Percentiles rank a stretch among this genome's conserved stretches.
phyloP scores from a whole-genome alignment of 1,139 yeast species.

The Suhomyces ambrosiae region DNA sequence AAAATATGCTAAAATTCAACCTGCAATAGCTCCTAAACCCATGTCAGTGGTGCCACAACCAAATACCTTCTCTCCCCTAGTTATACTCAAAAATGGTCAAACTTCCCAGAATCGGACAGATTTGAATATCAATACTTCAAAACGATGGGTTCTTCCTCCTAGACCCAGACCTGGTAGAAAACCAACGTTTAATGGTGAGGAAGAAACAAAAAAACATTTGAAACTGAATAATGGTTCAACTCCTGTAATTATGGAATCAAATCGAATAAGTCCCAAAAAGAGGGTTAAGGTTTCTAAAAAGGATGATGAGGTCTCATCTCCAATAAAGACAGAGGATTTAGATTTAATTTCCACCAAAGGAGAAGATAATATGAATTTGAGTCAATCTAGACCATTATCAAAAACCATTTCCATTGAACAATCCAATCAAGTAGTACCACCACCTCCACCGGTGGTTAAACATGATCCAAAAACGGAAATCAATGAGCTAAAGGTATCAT shows the following conservation, averaged over 20 bases:
- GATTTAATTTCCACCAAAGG: background rate
- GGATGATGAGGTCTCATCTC: conserved; percentile 2
- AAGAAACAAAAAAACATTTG: conserved; percentile 12
- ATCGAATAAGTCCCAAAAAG: conserved; percentile 15
- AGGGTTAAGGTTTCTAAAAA: conserved; percentile 14
- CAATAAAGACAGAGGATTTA: conserved; percentile 10
- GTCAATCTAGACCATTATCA: background rate
- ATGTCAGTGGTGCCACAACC: conserved; percentile 34
- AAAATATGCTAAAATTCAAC: conserved; percentile 44
- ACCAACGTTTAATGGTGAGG: conserved; percentile 28
- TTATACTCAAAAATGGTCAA: conserved; percentile 15
- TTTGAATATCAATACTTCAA: conserved; percentile 50
- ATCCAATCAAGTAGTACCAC: conserved; percentile 8
- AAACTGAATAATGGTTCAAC: background rate
- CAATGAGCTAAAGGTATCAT: conserved; percentile 33
- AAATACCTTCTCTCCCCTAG: conserved; percentile 19
- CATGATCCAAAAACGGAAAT: conserved; percentile 22
- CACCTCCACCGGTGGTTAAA: conserved; percentile 16
- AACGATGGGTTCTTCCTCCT: conserved; percentile 67
- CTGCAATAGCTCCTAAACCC: conserved; percentile 45
- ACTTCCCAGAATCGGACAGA: conserved; percentile 19
- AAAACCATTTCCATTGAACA: background rate
- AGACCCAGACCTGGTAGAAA: conserved; percentile 64
- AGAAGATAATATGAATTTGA: background rate
- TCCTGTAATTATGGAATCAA: conserved; percentile 1